These are phyloP conservation scores for Decorospora gaudefroyi DNA, from an alignment of 2,329 filamentous ascomycete genomes.

Conservation along the genomic window DNA sequence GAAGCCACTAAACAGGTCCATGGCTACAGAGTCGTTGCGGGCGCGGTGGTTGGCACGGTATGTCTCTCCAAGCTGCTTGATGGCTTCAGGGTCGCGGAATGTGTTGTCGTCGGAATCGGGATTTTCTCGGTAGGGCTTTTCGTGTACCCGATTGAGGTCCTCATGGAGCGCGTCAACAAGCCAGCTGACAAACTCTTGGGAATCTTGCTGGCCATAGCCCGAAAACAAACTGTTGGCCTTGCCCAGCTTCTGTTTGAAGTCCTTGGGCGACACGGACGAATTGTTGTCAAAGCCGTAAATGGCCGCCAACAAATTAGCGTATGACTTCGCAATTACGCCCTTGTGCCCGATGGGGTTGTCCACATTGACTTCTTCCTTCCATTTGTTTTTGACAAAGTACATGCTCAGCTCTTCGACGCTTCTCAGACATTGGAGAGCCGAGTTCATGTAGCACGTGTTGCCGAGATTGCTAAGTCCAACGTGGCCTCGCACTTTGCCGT, in stretches of 20 bases:
- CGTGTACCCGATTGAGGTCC: slow-evolving; percentile 88
- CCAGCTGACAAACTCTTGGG: slow-evolving; percentile 95
- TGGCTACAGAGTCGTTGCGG: slow-evolving; percentile 92
- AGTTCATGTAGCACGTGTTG: slow-evolving; percentile 99
- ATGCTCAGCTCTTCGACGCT: slow-evolving; percentile 91
- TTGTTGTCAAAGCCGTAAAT: slow-evolving; percentile 73
- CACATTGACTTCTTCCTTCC: slow-evolving; percentile 79
- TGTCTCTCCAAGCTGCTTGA: slow-evolving; percentile 81
- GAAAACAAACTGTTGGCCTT: slow-evolving; percentile 83
- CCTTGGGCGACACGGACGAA: slow-evolving; percentile 73
- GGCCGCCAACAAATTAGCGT: slow-evolving; percentile 73
- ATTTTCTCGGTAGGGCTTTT: slow-evolving; percentile 97
- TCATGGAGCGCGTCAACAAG: slow-evolving; percentile 93
- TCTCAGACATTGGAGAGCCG: slow-evolving; percentile 89
- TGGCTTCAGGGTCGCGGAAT: slow-evolving; percentile 78
- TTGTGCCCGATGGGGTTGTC: slow-evolving; percentile 84
- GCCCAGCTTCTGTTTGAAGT: slow-evolving; percentile 83
- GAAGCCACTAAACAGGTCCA: slow-evolving; percentile 90
- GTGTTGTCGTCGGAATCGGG: slow-evolving; percentile 97
- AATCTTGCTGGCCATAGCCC: slow-evolving; percentile 94
- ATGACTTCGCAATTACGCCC: slow-evolving; percentile 84
- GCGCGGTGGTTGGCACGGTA: slow-evolving; percentile 92
- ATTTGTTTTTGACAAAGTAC: slow-evolving; percentile 75
- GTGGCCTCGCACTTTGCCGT: slow-evolving; percentile 72
- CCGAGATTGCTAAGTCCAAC: slow-evolving; percentile 88